Evolutionary conservation across 768 basidiomycete species (phyloP).

Genomic region (Boletales sp.): DNA sequence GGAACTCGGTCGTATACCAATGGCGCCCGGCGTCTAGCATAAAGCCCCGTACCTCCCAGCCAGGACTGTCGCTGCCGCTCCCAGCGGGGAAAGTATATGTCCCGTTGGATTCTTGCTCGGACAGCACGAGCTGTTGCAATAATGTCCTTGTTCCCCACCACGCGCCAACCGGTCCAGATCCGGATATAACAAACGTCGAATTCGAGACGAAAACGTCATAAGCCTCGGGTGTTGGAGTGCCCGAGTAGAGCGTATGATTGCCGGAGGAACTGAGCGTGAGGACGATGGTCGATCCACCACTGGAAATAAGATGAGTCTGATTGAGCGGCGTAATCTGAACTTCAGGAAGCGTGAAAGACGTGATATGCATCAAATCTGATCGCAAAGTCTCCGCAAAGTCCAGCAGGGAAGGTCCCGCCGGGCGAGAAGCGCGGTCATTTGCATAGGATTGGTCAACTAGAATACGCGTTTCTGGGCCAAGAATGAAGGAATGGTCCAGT

Average conservation of each 20-base stretch:
- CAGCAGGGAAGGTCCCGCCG: slow-evolving; percentile 29
- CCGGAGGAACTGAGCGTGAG: slow-evolving; percentile 27
- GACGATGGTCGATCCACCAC: slow-evolving; percentile 21
- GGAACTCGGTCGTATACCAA: slow-evolving; percentile 39
- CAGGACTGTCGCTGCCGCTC: slow-evolving; percentile 36
- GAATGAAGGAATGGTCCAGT: slow-evolving; percentile 24
- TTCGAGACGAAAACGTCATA: slow-evolving; percentile 35
- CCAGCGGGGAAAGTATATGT: slow-evolving; percentile 31
- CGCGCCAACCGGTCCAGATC: slow-evolving; percentile 32
- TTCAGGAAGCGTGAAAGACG: slow-evolving; percentile 24
- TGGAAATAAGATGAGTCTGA: not conserved
- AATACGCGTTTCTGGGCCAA: slow-evolving; percentile 30
- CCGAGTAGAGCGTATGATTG: slow-evolving; percentile 36
- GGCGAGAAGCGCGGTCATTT: not conserved
- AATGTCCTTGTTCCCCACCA: slow-evolving; percentile 47
- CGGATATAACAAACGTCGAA: slow-evolving; percentile 31
- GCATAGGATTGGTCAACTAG: slow-evolving; percentile 34
- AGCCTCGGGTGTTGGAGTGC: slow-evolving; percentile 34
- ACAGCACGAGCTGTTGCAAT: slow-evolving; percentile 37
- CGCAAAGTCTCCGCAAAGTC: slow-evolving; percentile 38
- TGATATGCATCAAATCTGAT: slow-evolving; percentile 30
- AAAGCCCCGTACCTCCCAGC: slow-evolving; percentile 44
- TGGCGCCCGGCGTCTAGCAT: slow-evolving; percentile 47
- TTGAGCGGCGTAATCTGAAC: slow-evolving; percentile 19
- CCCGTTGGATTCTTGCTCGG: slow-evolving; percentile 2